A percentile compares a stretch with the other conserved stretches of the same genome.
These are phyloP conservation scores for Kandelia obovata DNA, from an alignment of 345 rosid genomes.

Conservation along the genomic window DNA sequence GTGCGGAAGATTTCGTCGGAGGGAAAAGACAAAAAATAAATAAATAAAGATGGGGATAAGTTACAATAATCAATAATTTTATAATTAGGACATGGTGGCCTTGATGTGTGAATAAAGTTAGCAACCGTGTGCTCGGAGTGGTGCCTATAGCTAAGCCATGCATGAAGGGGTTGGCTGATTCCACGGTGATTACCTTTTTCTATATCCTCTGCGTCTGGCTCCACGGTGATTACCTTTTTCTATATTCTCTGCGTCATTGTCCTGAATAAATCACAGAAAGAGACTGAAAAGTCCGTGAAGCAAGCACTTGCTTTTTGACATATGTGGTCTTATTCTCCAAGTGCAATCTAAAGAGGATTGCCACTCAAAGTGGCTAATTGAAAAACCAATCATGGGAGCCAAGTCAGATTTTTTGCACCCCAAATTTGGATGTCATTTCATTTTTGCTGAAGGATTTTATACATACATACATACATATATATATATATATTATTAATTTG, in stretches of 20 bases:
- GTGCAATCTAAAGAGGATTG: constrained; percentile 42
- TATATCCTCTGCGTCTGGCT: constrained; percentile 21
- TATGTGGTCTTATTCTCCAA: constrained; percentile 23
- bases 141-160: constrained; percentile 6
- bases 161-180: constrained; percentile 28
- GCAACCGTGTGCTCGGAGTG: constrained; percentile 18
- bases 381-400: not conserved
- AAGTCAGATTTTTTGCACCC: not conserved
- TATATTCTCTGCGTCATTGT: constrained; percentile 20
- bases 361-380: constrained; percentile 43
- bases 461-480: too few species aligned
- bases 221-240: too few species aligned
- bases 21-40: too few species aligned
- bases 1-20: too few species aligned
- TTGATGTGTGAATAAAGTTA: constrained; percentile 22
- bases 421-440: not conserved
- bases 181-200: constrained; percentile 30
- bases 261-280: constrained; percentile 3
- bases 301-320: constrained; percentile 4
- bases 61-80: not conserved
- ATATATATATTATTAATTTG: too few species aligned
- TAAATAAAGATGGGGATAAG: not conserved
- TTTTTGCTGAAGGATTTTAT: not conserved
- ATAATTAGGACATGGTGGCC: constrained; percentile 13
- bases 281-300: constrained; percentile 43